Percentiles rank a stretch among this genome's conserved stretches.
Conservation (phyloP, 345 rosid species). For the Acer campestre region DNA sequence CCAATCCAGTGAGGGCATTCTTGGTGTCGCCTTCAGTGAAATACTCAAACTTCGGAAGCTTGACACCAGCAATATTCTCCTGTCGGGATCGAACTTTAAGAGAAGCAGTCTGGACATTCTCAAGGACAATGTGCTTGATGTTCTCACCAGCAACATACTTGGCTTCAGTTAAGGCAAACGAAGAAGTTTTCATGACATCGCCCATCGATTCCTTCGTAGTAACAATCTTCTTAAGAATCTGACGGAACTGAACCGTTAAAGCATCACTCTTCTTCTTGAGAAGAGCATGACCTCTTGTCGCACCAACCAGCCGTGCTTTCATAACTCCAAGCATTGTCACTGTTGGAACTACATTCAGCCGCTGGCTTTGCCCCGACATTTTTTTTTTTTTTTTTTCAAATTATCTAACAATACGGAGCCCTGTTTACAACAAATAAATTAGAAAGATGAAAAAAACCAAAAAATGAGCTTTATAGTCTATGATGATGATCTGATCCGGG, state of each 20-base stretch:
- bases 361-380: slow-evolving; percentile 80
- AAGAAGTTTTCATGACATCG: slow-evolving; percentile 80
- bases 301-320: slow-evolving; percentile 87
- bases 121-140: slow-evolving; percentile 76
- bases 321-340: slow-evolving; percentile 77
- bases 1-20: slow-evolving; percentile 89
- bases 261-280: slow-evolving; percentile 99
- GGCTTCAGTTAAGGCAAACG: slow-evolving; percentile 78
- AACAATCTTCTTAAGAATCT: slow-evolving; percentile 79
- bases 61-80: slow-evolving; percentile 90
- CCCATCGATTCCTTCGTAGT: slow-evolving; percentile 89
- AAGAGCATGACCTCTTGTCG: slow-evolving; percentile 94
- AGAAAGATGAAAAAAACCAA: not conserved
- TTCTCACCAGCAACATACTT: slow-evolving; percentile 93
- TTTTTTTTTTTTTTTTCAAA: slow-evolving; percentile 17
- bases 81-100: slow-evolving; percentile 77
- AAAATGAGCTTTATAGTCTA: not conserved
- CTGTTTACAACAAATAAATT: not conserved
- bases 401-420: slow-evolving; percentile 1
- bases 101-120: slow-evolving; percentile 80
- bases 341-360: slow-evolving; percentile 89
- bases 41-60: slow-evolving; percentile 86
- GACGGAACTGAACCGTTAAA: slow-evolving; percentile 84
- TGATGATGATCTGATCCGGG: not conserved
- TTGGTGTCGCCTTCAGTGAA: slow-evolving; percentile 82